Evolutionary conservation across 2,329 filamentous ascomycete species (phyloP), one percentile per base, ranked within the genome.

Genomic region (Sarocladium kiliense): DNA sequence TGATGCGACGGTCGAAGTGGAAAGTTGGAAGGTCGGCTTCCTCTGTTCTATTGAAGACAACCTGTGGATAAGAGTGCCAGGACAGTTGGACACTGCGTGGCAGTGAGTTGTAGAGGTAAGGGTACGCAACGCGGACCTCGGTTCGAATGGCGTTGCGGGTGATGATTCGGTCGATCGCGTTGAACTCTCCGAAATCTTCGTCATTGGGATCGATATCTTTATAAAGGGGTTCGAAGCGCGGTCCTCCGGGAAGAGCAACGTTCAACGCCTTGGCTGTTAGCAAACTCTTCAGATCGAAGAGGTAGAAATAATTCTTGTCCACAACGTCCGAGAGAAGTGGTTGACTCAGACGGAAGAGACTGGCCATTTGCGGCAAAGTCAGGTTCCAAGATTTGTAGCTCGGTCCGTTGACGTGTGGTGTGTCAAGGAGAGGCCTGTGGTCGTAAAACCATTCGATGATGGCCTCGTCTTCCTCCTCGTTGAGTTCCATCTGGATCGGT

Each of bases 151-250:
- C 92, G 47, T 89, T 87, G 61, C 94, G 88, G 80, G 99, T 99
- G 62, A 99, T 99, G 72, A 99, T 99, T 63, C 95, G 90, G 66
- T 99, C 94, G 64, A 99, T 99, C 32, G 94, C 94, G 67, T 99
- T 99, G 79, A 99, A 99, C 72, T 99, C 94, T 72, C 94, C 94
- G 72, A 99, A 99, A 67, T 99, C 94, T 71, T 99, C 94, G 63
- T 97, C 93, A 64, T 99, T 99, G 2, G 94, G 94, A 69, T 99
- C 92, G 58, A 99, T 92, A 64, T 99, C 94, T 74, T 99, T 99
- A 78, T 97, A 99, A 19, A 99, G 71, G 23, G 94, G 94, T 72
- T 99, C 94, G 60, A 99, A 99, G 27, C 94, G 86, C 58, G 94
- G 94, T 10, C 94, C 95, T 68, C 94, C 94, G n/a, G 94, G 94